These are phyloP conservation scores for Amaranthus palmeri DNA, from an alignment of 148 eudicot genomes.

Conservation along the genomic window DNA sequence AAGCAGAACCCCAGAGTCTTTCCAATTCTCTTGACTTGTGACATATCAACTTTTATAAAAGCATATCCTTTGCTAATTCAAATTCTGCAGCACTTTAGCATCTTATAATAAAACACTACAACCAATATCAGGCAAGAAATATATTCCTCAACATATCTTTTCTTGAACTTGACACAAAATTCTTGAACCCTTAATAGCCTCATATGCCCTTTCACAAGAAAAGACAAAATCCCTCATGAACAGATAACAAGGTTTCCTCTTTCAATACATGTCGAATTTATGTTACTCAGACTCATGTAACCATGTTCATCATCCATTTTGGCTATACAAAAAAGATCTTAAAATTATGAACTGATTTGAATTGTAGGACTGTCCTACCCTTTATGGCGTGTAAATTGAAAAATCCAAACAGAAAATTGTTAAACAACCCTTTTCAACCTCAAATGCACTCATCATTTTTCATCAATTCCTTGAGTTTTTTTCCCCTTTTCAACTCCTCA, in stretches of 20 bases:
- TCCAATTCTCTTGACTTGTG: neutral
- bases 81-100: neutral
- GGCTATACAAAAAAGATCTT: too few species aligned
- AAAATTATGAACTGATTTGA: too few species aligned
- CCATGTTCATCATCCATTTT: too few species aligned
- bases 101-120: neutral
- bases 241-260: slow-evolving; percentile 3
- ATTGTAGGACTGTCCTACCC: too few species aligned
- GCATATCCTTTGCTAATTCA: too few species aligned
- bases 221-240: neutral
- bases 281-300: too few species aligned
- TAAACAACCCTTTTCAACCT: neutral
- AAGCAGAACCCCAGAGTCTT: neutral
- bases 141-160: neutral
- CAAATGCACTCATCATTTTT: neutral
- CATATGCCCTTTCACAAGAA: slow-evolving; percentile 1
- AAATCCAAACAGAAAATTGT: too few species aligned
- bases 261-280: slow-evolving; percentile 3
- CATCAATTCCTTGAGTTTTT: too few species aligned
- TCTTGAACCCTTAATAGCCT: neutral
- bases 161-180: neutral
- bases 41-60: too few species aligned
- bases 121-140: neutral
- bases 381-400: too few species aligned
- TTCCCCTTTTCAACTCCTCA: neutral